Evolutionary conservation across 1,139 yeast species (phyloP).

Genomic region (Candida tropicalis): DNA sequence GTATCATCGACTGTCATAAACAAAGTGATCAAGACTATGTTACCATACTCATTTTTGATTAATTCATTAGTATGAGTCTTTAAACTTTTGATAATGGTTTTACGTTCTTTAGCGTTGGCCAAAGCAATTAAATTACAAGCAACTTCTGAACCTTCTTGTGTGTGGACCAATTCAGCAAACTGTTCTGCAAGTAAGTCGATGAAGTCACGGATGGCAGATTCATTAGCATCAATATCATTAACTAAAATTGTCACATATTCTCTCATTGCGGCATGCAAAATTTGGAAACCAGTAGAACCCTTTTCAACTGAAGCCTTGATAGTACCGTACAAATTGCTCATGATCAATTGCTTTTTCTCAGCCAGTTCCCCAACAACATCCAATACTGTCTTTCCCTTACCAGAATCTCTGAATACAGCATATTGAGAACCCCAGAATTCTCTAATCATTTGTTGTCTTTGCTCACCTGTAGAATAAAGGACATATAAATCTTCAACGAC

Average conservation of each 20-base stretch:
- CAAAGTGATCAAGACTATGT: slow-evolving; percentile 73
- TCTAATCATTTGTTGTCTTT: slow-evolving; percentile 86
- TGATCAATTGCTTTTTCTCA: slow-evolving; percentile 81
- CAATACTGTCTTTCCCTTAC: slow-evolving; percentile 61
- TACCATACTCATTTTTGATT: slow-evolving; percentile 85
- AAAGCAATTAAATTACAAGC: slow-evolving; percentile 78
- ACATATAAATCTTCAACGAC: slow-evolving; percentile 93
- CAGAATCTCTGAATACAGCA: slow-evolving; percentile 84
- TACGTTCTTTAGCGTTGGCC: slow-evolving; percentile 93
- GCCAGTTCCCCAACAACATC: slow-evolving; percentile 70
- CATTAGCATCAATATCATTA: slow-evolving; percentile 43
- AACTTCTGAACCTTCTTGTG: slow-evolving; percentile 91
- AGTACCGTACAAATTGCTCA: slow-evolving; percentile 78
- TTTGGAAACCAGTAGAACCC: slow-evolving; percentile 95
- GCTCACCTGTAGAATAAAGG: slow-evolving; percentile 81
- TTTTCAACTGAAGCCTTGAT: slow-evolving; percentile 90
- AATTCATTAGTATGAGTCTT: slow-evolving; percentile 74
- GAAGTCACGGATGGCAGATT: slow-evolving; percentile 74
- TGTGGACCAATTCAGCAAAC: slow-evolving; percentile 92
- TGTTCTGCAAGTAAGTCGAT: slow-evolving; percentile 85
- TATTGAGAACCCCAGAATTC: slow-evolving; percentile 98
- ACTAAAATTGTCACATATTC: slow-evolving; percentile 78
- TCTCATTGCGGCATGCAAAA: slow-evolving; percentile 94
- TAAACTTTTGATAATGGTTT: slow-evolving; percentile 68
- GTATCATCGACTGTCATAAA: slow-evolving; percentile 95